Percentiles rank a stretch among this genome's conserved stretches.
Conservation (phyloP, 2,329 filamentous ascomycete species). For the Diplodia corticola region DNA sequence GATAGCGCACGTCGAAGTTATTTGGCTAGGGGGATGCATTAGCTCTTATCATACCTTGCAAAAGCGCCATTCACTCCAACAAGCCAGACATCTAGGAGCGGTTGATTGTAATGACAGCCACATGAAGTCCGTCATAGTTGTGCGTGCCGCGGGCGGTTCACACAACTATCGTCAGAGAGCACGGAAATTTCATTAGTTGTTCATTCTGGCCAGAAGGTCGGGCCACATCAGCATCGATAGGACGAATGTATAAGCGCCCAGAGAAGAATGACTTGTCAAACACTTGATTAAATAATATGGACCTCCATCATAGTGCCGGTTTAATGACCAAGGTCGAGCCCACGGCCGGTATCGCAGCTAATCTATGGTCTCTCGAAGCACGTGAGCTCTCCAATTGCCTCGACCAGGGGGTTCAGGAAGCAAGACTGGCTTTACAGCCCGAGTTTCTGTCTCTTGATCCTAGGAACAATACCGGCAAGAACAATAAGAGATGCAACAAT, state of each 20-base stretch:
- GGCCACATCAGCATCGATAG: no score
- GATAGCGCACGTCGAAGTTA: no score
- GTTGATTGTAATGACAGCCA: neutral
- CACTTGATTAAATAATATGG: no score
- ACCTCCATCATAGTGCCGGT: no score
- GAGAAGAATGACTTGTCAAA: neutral
- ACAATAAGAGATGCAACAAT: constrained; percentile 66
- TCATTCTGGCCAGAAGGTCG: no score
- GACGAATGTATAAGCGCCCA: no score
- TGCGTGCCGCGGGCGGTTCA: neutral
- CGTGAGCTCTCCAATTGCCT: neutral
- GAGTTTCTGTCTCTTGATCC: constrained; percentile 81
- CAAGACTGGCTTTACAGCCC: constrained; percentile 48
- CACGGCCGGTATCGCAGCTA: neutral
- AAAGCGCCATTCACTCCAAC: no score
- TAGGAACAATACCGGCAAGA: constrained; percentile 70
- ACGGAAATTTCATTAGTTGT: no score
- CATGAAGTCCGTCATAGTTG: neutral
- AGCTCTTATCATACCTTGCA: no score
- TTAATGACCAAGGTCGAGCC: neutral
- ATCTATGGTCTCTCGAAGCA: neutral
- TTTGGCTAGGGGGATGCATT: no score
- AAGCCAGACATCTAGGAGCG: no score
- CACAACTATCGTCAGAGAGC: neutral
- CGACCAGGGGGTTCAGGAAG: neutral